Evolutionary conservation across 208 protist genomes (phyloP), one percentile per base, ranked within the genome.

Genomic region (Entamoeba invadens): DNA sequence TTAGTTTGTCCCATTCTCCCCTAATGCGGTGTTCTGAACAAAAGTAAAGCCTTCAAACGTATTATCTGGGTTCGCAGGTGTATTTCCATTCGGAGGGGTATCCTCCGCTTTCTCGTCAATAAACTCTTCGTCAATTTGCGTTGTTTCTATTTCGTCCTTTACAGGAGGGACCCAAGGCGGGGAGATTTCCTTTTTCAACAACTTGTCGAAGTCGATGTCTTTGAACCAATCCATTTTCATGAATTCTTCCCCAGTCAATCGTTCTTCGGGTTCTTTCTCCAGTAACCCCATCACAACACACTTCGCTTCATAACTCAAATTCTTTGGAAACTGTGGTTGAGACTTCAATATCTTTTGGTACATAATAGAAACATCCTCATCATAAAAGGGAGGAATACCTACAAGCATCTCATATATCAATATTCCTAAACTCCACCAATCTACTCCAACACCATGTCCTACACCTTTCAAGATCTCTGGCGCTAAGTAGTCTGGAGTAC

Each of bases 341-440:
- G 95, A 95, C 16, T 94, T 94, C 3, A 98, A 95, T 92, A 98
- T 98, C 93, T 98, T 97, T 92, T 97, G 95, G 94, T 98, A 98
- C 92, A 98, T 98, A 94, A 96, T 96, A 38, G 97, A 96, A 95
- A 35, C 44, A 5, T 68, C 1, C 47, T 94, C 92, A 45, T 97
- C 96, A 95, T 97, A 98, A 95, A 98, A 98, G 44, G 97, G 97
- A 46, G 98, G 96, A 92, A 92, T 46, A 50, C 97, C 97, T 21
- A 93, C 94, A 10, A 98, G 91, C 95, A 98, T 97, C 93, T 98
- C 97, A 93, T 98, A 99, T 46, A 98, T 94, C 50, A 99, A 93
- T 87, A 98, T 97, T 68, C 98, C 98, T 94, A 98, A 97, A 92
- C 96, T 97, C 98, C 98, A 99, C 98, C 97, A 98, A 96, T 99